Evolutionary conservation across 768 basidiomycete genomes (phyloP), one percentile per base, ranked within the genome.

Genomic region (Boletus bicolor): DNA sequence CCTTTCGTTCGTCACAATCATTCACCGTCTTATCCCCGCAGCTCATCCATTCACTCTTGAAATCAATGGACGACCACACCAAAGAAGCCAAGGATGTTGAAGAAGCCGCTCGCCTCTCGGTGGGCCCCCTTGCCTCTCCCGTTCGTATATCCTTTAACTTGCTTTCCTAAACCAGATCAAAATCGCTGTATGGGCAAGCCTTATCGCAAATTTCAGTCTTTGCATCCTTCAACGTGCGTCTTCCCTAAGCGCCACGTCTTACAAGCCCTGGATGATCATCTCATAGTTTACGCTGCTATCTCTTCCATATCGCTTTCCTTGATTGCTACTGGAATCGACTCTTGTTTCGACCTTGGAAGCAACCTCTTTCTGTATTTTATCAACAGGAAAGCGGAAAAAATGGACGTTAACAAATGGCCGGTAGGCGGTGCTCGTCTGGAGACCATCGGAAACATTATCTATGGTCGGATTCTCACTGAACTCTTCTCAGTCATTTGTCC

Each of bases 341-440:
- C 94, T 12, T 76, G 90, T 15, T 91, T 87, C 65, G 93, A 94
- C 67, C 78, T 91, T 58, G 87, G 87, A 44, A 91, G 89, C 66
- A 93, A 92, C 63, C 68, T 92, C 44, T 75, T 94, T n/a, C 77
- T 94, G 3, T 88, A 84, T 61, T 85, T 82, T 79, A 75, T 95
- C 3, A 87, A 98, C 72, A 76, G 76, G 61, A 87, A 92, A 63
- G 85, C 92, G 1, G 72, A 64, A 11, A 78, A 63, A 35, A 79
- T 96, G 57, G 93, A 97, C 65, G 61, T 76, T 42, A 91, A 87
- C 70, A 89, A 89, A 61, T 98, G 93, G 94, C 93, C 95, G 30
- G 88, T 93, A 4, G 87, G 94, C 47, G 93, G 93, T 37, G 83
- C 89, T n/a, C 81, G 93, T 45, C 79, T 97, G 44, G 90, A 94